Conservation (phyloP, 192 early-diverging fungal species). For the Coemansia umbellata region DNA sequence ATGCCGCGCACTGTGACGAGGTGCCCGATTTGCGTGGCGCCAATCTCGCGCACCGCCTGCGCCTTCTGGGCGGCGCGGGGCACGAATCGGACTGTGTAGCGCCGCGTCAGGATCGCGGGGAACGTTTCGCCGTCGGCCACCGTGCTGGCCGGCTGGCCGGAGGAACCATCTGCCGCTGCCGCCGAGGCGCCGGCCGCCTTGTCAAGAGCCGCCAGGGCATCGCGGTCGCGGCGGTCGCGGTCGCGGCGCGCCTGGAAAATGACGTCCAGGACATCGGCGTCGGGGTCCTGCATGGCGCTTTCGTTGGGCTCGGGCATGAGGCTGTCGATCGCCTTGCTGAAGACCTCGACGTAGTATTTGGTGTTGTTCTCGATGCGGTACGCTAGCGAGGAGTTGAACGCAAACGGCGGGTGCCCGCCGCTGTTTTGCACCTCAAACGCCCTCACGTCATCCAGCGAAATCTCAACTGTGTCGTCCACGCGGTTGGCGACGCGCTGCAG, state of each 20-base stretch:
- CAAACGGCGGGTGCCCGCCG: slow-evolving; percentile 20
- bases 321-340: slow-evolving; percentile 70
- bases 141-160: slow-evolving; percentile 4
- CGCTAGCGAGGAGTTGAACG: slow-evolving; percentile 44
- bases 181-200: not conserved
- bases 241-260: slow-evolving; percentile 80
- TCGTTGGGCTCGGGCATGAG: slow-evolving; percentile 54
- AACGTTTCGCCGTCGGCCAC: slow-evolving; percentile 54
- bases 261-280: slow-evolving; percentile 83
- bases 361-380: slow-evolving; percentile 78
- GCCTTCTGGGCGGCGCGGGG: slow-evolving; percentile 60
- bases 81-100: slow-evolving; percentile 82
- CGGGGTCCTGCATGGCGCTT: slow-evolving; percentile 39
- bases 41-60: slow-evolving; percentile 83
- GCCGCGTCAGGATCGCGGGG: slow-evolving; percentile 78
- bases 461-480: slow-evolving; percentile 53
- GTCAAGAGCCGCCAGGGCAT: slow-evolving; percentile 8
- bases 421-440: slow-evolving; percentile 43
- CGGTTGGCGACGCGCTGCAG: slow-evolving; percentile 65
- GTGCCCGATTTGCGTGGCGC: slow-evolving; percentile 73
- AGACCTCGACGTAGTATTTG: slow-evolving; percentile 78
- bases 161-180: slow-evolving; percentile 14
- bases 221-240: slow-evolving; percentile 54
- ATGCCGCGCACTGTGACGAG: slow-evolving; percentile 88
- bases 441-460: slow-evolving; percentile 69